These are phyloP conservation scores for Arthrobotrys iridis DNA, from an alignment of 2,329 filamentous ascomycete genomes.

Conservation along the genomic window DNA sequence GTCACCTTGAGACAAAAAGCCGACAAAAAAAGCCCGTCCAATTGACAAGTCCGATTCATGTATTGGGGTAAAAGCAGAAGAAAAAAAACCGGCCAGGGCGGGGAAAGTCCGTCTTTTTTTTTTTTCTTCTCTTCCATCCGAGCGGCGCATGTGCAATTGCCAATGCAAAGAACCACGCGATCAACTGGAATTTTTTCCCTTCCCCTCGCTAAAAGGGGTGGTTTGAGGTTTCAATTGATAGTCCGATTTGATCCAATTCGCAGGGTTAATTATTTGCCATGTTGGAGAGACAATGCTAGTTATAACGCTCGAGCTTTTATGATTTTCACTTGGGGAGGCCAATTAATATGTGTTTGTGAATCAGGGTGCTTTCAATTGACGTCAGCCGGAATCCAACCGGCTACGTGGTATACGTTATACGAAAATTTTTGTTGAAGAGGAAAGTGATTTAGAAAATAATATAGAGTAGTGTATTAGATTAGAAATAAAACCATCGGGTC, in stretches of 20 bases:
- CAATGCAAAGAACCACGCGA: conserved; percentile 4
- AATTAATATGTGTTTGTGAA: conserved; percentile 32
- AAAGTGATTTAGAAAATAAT: conserved; percentile 10
- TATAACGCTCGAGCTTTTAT: conserved; percentile 11
- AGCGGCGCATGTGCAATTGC: conserved; percentile 14
- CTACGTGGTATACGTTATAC: conserved; percentile 3
- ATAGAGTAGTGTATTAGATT: conserved; percentile 40
- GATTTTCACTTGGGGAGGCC: conserved; percentile 8
- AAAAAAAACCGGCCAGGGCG: conserved; percentile 20
- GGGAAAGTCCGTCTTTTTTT: conserved; percentile 32
- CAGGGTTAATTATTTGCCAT: conserved; percentile 20
- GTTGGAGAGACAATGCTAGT: conserved; percentile 17
- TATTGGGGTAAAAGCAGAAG: conserved; percentile 15
- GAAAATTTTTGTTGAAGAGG: conserved; percentile 13
- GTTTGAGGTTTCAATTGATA: conserved; percentile 18
- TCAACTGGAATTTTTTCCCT: background rate
- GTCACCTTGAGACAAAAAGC: conserved; percentile 43
- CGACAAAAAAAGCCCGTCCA: background rate
- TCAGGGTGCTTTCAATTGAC: conserved; percentile 42
- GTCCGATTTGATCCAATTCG: conserved; percentile 16
- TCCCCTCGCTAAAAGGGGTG: conserved; percentile 14
- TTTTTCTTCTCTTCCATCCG: background rate
- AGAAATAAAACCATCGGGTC: conserved; percentile 37
- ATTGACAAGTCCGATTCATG: conserved; percentile 3
- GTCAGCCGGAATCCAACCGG: conserved; percentile 26